These are phyloP conservation scores for Pythium myriotylum DNA, from an alignment of 352 stramenopile species.

Conservation along the genomic window DNA sequence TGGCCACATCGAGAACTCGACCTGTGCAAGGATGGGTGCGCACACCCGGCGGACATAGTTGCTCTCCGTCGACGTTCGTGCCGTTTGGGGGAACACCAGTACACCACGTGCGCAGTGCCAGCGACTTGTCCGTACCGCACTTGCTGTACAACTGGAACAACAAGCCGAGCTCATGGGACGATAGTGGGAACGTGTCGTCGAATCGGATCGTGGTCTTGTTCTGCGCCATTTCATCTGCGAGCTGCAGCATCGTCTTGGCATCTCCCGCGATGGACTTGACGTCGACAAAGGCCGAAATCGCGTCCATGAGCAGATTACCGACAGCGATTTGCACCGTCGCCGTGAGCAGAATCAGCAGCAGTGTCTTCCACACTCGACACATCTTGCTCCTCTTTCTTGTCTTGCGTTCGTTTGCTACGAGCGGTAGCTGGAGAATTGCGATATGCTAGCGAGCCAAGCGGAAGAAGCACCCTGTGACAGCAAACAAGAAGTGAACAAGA, in stretches of 20 bases:
- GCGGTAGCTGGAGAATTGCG: no score
- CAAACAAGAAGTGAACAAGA: constrained; percentile 4
- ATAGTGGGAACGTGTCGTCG: constrained; percentile 59
- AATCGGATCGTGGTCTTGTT: constrained; percentile 24
- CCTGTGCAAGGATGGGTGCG: constrained; percentile 69
- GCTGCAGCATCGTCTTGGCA: constrained; percentile 15
- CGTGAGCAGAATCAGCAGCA: background rate
- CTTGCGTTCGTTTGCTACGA: no score
- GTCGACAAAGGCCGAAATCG: constrained; percentile 29
- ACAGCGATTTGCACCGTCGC: background rate
- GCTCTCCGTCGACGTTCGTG: constrained; percentile 21
- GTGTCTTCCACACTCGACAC: background rate
- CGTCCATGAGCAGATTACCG: constrained; percentile 24
- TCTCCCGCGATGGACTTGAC: constrained; percentile 10
- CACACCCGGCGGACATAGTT: constrained; percentile 46
- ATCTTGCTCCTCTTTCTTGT: background rate
- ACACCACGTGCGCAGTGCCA: constrained; percentile 65
- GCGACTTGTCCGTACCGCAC: constrained; percentile 49
- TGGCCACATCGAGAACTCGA: constrained; percentile 42
- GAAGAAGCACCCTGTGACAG: no score
- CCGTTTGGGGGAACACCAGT: constrained; percentile 30
- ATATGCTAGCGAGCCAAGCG: no score
- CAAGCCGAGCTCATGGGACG: constrained; percentile 38
- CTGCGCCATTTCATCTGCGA: constrained; percentile 9
- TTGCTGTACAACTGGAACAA: constrained; percentile 51